Base-by-base conservation (phyloP, 2,329 filamentous ascomycete genomes). In the Fusarium armeniacum region DNA sequence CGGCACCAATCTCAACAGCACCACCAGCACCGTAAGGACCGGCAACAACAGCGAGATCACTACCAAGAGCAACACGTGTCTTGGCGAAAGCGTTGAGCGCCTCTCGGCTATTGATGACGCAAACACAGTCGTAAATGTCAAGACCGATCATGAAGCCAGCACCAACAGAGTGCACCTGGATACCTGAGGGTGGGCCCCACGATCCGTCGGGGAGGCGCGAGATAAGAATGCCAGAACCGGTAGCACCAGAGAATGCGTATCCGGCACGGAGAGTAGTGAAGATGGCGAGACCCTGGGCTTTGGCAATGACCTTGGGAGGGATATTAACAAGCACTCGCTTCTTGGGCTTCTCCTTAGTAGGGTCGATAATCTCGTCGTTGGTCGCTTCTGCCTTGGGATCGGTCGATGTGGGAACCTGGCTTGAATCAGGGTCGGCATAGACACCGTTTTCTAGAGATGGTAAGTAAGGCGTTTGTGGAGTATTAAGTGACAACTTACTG, bases 101-200 rank as follows among this genome's bases (percentile, higher is more conserved):
- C 70, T 92, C 86, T 43, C 87, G 84, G 6, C 87, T 92, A 81
- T 97, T 97, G 78, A 97, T 94, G 36, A 97, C 91, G 26, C 94
- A 89, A 4, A 97, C 92, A 72, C 92, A 96, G 78, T 97, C 93
- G 81, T 96, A 97, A 30, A 97, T 93, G 78, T 97, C 93, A 15
- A 95, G 86, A 15, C 93, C 93, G 1, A 92, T 87, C 63, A 95
- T 85, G 76, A 97, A 93, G 0, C 93, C 93, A 2, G 93, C 86
- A 6, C 91, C 93, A 2, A 93, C 86, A 0, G 92, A 93, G 76
- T 95, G 91, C 28, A 96, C 86, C 79, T 94, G 86, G 75, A 97
- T 94, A 33, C 91, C 93, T 0, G 90, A 93, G 0, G 93, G 93
- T 2, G 93, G 91, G 41, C 91, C 93, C 93, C 93, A 97, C 11